Conservation (phyloP, 495 filamentous ascomycete species). For the Hyaloscypha finlandica region DNA sequence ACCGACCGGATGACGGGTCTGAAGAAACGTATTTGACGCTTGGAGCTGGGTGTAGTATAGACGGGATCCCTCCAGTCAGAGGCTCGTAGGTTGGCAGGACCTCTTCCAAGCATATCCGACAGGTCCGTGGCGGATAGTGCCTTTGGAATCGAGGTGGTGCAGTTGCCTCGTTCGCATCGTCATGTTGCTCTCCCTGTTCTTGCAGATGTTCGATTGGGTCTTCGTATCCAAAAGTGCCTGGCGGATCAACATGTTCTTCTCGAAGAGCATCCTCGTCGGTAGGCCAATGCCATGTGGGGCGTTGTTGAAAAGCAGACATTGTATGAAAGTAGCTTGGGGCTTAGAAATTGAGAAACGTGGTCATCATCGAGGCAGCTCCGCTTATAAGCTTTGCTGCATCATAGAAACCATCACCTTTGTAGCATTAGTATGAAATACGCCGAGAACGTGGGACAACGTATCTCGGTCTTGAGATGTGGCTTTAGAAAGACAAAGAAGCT, state of each 20-base stretch:
- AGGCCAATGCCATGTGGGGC: constrained; percentile 22
- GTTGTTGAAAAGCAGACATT: constrained; percentile 16
- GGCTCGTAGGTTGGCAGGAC: constrained; percentile 77
- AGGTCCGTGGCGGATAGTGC: constrained; percentile 70
- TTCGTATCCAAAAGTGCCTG: constrained; percentile 11
- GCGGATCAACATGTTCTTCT: constrained; percentile 4
- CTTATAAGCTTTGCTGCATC: constrained; percentile 14
- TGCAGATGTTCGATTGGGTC: constrained; percentile 2
- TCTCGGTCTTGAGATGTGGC: constrained; percentile 24
- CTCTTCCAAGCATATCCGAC: constrained; percentile 90
- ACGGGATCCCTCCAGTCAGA: constrained; percentile 58
- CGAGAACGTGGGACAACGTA: not conserved
- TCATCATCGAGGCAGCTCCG: constrained; percentile 23
- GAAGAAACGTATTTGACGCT: constrained; percentile 75
- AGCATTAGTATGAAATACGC: not conserved
- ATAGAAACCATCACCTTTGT: constrained; percentile 5
- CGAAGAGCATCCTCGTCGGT: not conserved
- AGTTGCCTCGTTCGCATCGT: constrained; percentile 26
- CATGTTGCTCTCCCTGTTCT: constrained; percentile 12
- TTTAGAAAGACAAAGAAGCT: constrained; percentile 21
- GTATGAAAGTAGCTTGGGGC: constrained; percentile 2
- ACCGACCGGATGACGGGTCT: constrained; percentile 72
- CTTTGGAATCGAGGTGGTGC: constrained; percentile 39
- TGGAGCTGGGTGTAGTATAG: constrained; percentile 61
- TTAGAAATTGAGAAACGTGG: constrained; percentile 7